Evolutionary conservation across 2,329 filamentous ascomycete genomes (phyloP).

Genomic region (Parafenestella ontariensis): DNA sequence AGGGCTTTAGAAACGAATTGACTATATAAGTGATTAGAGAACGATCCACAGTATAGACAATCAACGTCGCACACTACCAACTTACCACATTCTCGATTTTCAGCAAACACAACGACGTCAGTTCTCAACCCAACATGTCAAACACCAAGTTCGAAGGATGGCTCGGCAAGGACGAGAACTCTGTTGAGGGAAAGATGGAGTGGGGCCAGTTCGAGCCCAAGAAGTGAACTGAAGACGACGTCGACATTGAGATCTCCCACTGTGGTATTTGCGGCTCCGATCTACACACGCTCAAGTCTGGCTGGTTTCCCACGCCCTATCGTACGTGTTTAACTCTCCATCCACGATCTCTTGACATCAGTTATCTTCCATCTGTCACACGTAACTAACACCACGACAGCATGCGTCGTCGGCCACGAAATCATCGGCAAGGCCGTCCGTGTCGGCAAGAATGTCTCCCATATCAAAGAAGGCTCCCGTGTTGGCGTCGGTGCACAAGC

Average conservation of each 20-base stretch:
- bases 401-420: conserved; percentile 55
- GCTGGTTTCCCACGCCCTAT: conserved; percentile 46
- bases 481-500: conserved; percentile 60
- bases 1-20: no score
- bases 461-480: conserved; percentile 67
- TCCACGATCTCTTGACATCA: background rate
- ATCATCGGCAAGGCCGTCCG: conserved; percentile 50
- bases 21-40: no score
- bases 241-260: conserved; percentile 50
- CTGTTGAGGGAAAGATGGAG: conserved; percentile 62
- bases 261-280: conserved; percentile 48
- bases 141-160: conserved; percentile 59
- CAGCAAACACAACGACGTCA: no score
- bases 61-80: no score
- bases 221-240: conserved; percentile 71
- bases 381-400: conserved; percentile 32
- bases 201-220: conserved; percentile 58
- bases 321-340: conserved; percentile 8
- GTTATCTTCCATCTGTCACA: background rate
- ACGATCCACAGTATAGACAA: no score
- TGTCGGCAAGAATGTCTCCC: conserved; percentile 54
- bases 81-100: conserved; percentile 2
- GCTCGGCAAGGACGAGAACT: conserved; percentile 59
- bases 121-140: background rate
- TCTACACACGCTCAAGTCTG: conserved; percentile 44